phyloP scores from a whole-genome alignment of 108 stramenopile species.

The Skeletonema grethae region DNA sequence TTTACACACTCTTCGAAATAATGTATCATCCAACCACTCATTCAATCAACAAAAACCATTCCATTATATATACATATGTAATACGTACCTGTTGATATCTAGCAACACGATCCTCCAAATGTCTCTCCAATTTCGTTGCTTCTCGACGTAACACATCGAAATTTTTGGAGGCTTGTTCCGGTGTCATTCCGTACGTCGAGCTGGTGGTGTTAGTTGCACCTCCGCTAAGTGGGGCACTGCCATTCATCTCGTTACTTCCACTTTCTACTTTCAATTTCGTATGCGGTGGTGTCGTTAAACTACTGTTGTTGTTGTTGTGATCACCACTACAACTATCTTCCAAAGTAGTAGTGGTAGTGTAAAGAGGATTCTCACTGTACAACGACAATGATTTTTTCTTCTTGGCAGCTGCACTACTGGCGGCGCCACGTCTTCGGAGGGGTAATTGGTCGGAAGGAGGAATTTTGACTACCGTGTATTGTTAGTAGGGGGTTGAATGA shows the following conservation, averaged over 20 bases:
- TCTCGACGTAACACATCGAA: conserved; percentile 80
- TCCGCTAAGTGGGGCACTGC: background rate
- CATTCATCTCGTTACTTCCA: too few relatives aligned
- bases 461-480: background rate
- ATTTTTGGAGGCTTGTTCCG: conserved; percentile 46
- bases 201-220: background rate
- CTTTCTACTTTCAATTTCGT: too few relatives aligned
- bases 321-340: too few relatives aligned
- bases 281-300: too few relatives aligned
- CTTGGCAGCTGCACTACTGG: background rate
- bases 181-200: conserved; percentile 33
- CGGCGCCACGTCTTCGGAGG: conserved; percentile 19
- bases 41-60: background rate
- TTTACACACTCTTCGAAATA: too few relatives aligned
- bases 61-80: background rate
- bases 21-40: too few relatives aligned
- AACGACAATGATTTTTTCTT: background rate
- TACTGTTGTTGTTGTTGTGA: too few relatives aligned
- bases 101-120: conserved; percentile 78
- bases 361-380: too few relatives aligned
- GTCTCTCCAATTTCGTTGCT: conserved; percentile 80
- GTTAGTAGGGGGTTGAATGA: too few relatives aligned
- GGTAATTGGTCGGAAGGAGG: conserved; percentile 5
- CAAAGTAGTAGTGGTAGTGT: too few relatives aligned
- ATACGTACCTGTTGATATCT: conserved; percentile 79